Evolutionary conservation across 2,329 filamentous ascomycete species (phyloP), one percentile per base, ranked within the genome.

Genomic region (Colletotrichum sp.): DNA sequence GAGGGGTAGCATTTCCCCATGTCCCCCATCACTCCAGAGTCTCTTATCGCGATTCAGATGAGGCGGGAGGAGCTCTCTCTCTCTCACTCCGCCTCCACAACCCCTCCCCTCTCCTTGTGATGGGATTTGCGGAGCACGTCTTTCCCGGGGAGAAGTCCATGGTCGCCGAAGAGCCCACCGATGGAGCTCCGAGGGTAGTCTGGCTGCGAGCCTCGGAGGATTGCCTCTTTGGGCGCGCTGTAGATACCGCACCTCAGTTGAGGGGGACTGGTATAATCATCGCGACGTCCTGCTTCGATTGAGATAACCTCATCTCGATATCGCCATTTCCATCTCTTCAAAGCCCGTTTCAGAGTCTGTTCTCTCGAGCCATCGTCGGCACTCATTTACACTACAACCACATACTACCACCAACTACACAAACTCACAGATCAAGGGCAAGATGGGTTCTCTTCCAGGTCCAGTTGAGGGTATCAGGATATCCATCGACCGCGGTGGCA

Each of bases 401-500:
- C 30, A 2, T 0, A 63, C 30, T 3, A 36, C 10, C 58, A 36
- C 4, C 8, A 8, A 30, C 24, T n/a, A n/a, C 7, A 21, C 61
- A 15, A 21, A 38, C 28, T 30, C 24, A 18, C 5, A 64, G 21
- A 38, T 43, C 34, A 64, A 58, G 43, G 43, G 43, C 48, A 16
- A 13, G 2, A 75, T 75, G 73, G 73, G 63, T 67, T 75, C 73
- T 13, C 63, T 75, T 55, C 57, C 69, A 15, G 73, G 73, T 43
- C 73, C 69, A 13, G 69, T 75, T 24, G 69, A 72, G n/a, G 73
- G 73, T 26, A 72, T 75, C 63, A 75, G 73, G 58, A 72, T 75
- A 57, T 75, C 73, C 57, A 75, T 84, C 55, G 82, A 84, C 74
- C 80, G 83, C 36, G 83, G 82, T 60, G 83, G 83, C 64, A 94